Conservation (phyloP, 805 yeast species). For the Huiozyma sinensis region DNA sequence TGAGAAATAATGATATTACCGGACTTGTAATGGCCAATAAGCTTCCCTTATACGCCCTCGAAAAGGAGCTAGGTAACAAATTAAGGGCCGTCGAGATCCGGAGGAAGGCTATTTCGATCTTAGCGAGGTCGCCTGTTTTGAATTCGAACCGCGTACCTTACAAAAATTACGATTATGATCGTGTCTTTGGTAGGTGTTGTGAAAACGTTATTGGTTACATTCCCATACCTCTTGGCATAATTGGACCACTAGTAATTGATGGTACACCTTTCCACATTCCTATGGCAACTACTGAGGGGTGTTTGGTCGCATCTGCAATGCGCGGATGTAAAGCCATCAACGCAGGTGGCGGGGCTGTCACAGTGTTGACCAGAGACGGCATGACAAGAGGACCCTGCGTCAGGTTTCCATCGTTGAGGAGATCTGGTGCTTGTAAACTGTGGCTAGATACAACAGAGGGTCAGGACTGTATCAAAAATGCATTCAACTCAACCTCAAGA, state of each 20-base stretch:
- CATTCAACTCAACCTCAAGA: slow-evolving; percentile 93
- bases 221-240: slow-evolving; percentile 96
- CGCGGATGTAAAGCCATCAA: slow-evolving; percentile 98
- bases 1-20: slow-evolving; percentile 65
- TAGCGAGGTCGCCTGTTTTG: slow-evolving; percentile 74
- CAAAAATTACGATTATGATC: slow-evolving; percentile 76
- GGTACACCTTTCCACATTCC: slow-evolving; percentile 86
- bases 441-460: slow-evolving; percentile 98
- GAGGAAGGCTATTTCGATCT: slow-evolving; percentile 78
- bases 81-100: slow-evolving; percentile 90
- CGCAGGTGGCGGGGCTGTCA: slow-evolving; percentile 90
- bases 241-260: slow-evolving; percentile 91
- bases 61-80: slow-evolving; percentile 79
- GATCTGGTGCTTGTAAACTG: slow-evolving; percentile 90
- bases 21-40: slow-evolving; percentile 62
- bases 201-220: slow-evolving; percentile 95
- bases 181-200: slow-evolving; percentile 98
- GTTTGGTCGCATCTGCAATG: slow-evolving; percentile 96
- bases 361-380: slow-evolving; percentile 90
- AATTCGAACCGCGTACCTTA: slow-evolving; percentile 68
- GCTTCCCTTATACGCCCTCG: slow-evolving; percentile 87
- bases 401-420: slow-evolving; percentile 62
- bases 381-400: slow-evolving; percentile 99
- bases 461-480: slow-evolving; percentile 65
- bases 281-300: slow-evolving; percentile 99